Evolutionary conservation across 2,329 filamentous ascomycete species (phyloP).

Genomic region (Colletotrichum coccodes): DNA sequence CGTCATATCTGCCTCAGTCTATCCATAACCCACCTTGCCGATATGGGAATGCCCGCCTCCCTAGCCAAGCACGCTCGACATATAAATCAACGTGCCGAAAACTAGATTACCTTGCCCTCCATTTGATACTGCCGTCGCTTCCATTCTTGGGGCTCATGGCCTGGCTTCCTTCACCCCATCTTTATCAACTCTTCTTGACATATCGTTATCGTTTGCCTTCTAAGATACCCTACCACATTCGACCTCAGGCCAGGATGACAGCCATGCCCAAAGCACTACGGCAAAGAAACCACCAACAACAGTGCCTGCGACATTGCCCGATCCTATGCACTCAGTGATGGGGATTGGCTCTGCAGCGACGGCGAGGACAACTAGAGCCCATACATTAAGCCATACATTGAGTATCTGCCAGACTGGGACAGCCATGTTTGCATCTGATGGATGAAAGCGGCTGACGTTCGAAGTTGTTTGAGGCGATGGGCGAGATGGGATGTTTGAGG

Average conservation of each 20-base stretch:
- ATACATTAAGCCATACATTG: neutral
- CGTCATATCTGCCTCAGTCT: too few relatives aligned
- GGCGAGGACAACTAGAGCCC: neutral
- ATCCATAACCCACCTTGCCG: neutral
- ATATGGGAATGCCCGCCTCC: neutral
- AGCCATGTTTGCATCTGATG: neutral
- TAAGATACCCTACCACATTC: neutral
- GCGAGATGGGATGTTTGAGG: neutral
- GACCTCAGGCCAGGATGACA: neutral
- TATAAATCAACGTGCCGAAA: neutral
- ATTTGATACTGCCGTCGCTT: neutral
- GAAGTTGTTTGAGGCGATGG: neutral
- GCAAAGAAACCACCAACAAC: neutral
- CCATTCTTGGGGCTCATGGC: neutral
- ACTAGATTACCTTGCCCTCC: too few relatives aligned
- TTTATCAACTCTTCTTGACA: too few relatives aligned
- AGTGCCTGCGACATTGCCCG: neutral
- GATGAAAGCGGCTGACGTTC: neutral
- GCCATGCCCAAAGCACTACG: neutral
- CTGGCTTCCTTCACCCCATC: too few relatives aligned
- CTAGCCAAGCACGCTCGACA: neutral
- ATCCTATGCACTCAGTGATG: neutral
- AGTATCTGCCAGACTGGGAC: neutral
- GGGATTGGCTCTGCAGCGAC: neutral
- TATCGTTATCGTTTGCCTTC: too few relatives aligned